Evolutionary conservation across 305 asterid species (phyloP).

Genomic region (Fraxinus dipetala): DNA sequence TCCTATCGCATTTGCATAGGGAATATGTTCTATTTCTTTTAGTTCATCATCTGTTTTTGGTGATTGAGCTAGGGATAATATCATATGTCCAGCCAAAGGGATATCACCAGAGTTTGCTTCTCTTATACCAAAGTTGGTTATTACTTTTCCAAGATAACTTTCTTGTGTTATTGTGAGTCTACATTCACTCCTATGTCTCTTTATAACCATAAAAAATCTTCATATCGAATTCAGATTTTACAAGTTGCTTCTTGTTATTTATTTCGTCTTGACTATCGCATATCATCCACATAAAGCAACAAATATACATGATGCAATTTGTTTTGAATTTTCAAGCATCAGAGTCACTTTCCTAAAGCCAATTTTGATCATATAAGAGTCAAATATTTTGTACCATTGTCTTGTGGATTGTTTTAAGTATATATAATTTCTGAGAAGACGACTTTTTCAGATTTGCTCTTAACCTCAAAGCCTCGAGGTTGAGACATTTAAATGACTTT

Average conservation of each 20-base stretch:
- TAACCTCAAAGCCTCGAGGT: not conserved
- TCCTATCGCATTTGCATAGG: not conserved
- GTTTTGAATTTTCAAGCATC: not conserved
- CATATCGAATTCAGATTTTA: not conserved
- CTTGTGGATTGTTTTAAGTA: not conserved
- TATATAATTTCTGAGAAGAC: not conserved
- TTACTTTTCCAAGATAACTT: not conserved
- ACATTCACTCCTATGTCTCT: not conserved
- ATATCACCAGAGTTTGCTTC: not conserved
- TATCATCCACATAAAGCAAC: not conserved
- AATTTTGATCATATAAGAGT: not conserved
- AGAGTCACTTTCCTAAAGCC: too few species aligned
- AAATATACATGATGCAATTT: not conserved
- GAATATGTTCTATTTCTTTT: not conserved
- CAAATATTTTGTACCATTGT: too few species aligned
- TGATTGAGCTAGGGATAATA: not conserved
- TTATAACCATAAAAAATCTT: not conserved
- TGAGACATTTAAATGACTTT: not conserved
- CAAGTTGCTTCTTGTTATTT: too few species aligned
- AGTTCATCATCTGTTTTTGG: not conserved
- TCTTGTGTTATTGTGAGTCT: not conserved
- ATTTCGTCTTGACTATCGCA: too few species aligned
- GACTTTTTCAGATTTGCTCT: not conserved
- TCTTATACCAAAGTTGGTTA: not conserved
- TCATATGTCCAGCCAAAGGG: not conserved